Evolutionary conservation across 345 rosid species (phyloP).

Genomic region (Populus pruinosa): DNA sequence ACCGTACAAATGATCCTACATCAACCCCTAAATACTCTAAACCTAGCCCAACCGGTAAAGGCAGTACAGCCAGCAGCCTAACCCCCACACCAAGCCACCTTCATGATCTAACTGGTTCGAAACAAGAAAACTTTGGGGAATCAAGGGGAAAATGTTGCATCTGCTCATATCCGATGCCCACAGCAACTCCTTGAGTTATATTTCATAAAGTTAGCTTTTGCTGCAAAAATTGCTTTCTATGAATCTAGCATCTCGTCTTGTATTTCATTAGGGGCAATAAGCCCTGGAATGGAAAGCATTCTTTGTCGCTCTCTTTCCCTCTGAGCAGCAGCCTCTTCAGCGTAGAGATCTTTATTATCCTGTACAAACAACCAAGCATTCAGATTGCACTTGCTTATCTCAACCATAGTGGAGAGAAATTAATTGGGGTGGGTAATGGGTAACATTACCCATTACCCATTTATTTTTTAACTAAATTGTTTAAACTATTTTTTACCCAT

Average conservation of each 20-base stretch:
- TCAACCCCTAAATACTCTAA: constrained; percentile 53
- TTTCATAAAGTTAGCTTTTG: constrained; percentile 28
- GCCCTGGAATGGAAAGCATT: constrained; percentile 75
- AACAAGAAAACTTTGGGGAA: constrained; percentile 10
- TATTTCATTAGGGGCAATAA: constrained; percentile 68
- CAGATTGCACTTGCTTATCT: background rate
- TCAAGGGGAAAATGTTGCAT: constrained; percentile 20
- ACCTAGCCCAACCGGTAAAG: constrained; percentile 31
- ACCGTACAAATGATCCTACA: constrained; percentile 38
- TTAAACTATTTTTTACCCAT: background rate
- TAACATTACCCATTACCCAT: background rate
- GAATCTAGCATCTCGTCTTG: constrained; percentile 84
- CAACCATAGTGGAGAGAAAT: background rate
- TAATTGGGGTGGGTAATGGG: background rate
- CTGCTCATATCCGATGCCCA: constrained; percentile 20
- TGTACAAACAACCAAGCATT: constrained; percentile 19
- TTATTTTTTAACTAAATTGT: background rate
- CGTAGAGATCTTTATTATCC: constrained; percentile 81
- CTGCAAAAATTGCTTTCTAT: constrained; percentile 32
- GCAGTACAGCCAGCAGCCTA: constrained; percentile 21
- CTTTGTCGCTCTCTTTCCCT: constrained; percentile 66
- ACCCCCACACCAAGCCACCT: constrained; percentile 13
- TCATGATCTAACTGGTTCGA: constrained; percentile 20
- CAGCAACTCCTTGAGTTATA: constrained; percentile 19
- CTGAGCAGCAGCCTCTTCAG: constrained; percentile 76